These are phyloP conservation scores for Carpinus viminea DNA, from an alignment of 306 rosid species.

Conservation along the genomic window DNA sequence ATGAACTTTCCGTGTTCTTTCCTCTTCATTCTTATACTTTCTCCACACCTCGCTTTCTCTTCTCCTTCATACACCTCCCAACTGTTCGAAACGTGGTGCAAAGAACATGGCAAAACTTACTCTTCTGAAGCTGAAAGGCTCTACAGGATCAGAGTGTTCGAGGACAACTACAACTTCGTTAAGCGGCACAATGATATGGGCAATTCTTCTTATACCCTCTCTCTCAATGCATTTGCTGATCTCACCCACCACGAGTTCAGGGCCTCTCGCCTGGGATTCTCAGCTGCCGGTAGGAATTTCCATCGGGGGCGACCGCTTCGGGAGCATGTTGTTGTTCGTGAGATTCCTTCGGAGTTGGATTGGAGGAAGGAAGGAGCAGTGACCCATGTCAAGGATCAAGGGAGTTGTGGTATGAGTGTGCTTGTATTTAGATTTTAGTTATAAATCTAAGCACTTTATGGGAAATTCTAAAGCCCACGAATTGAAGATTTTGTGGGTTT, in stretches of 20 bases:
- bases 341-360: conserved; percentile 72
- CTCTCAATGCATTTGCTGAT: conserved; percentile 83
- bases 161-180: conserved; percentile 63
- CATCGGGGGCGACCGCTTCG: conserved; percentile 16
- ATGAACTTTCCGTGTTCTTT: conserved; percentile 21
- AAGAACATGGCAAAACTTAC: conserved; percentile 61
- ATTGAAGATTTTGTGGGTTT: background rate
- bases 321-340: conserved; percentile 9
- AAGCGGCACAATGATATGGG: conserved; percentile 47
- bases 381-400: conserved; percentile 79
- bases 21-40: conserved; percentile 27
- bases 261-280: conserved; percentile 69
- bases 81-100: conserved; percentile 70
- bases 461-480: background rate
- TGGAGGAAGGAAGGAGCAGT: conserved; percentile 84
- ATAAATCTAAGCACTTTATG: background rate
- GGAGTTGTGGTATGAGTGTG: conserved; percentile 67
- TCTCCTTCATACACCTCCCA: conserved; percentile 42
- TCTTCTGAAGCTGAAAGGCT: conserved; percentile 57
- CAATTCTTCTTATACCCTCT: conserved; percentile 59
- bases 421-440: background rate
- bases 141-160: conserved; percentile 57
- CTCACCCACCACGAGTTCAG: conserved; percentile 83
- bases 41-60: conserved; percentile 16
- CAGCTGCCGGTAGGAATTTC: conserved; percentile 42